Conservation (phyloP, 2,329 filamentous ascomycete genomes). For the Fusarium subtropicale region DNA sequence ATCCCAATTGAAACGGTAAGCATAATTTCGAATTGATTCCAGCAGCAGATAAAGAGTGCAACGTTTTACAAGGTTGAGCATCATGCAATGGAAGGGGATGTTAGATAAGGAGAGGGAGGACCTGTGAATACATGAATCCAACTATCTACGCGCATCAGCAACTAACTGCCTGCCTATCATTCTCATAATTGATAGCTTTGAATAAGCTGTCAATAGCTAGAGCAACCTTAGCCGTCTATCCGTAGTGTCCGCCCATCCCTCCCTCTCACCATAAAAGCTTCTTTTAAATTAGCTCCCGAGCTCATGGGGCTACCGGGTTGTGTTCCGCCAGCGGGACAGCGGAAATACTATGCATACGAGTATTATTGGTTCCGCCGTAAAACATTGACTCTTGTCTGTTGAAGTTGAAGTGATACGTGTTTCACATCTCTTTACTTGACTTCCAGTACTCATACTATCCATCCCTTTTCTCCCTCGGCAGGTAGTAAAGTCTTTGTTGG, state of each 20-base stretch:
- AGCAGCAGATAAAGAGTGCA: neutral
- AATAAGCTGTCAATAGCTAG: neutral
- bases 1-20: constrained; percentile 28
- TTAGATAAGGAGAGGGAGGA: neutral
- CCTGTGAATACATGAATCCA: neutral
- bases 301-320: neutral
- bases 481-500: neutral
- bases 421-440: neutral
- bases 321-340: constrained; percentile 17
- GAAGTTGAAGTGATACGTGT: neutral
- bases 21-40: constrained; percentile 19
- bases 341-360: neutral
- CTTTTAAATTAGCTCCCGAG: constrained; percentile 28
- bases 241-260: constrained; percentile 18
- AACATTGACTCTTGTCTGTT: neutral
- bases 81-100: constrained; percentile 9
- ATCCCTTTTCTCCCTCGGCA: neutral
- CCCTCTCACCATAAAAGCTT: constrained; percentile 21
- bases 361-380: constrained; percentile 29
- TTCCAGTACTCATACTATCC: neutral
- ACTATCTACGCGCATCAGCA: neutral
- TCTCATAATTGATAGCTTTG: neutral
- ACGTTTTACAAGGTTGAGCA: constrained; percentile 17
- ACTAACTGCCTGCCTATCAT: too few relatives aligned
- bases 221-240: neutral